These are phyloP conservation scores for Chlamydomonas sphaeroides DNA, from an alignment of 139 green algal species.

Conservation along the genomic window DNA sequence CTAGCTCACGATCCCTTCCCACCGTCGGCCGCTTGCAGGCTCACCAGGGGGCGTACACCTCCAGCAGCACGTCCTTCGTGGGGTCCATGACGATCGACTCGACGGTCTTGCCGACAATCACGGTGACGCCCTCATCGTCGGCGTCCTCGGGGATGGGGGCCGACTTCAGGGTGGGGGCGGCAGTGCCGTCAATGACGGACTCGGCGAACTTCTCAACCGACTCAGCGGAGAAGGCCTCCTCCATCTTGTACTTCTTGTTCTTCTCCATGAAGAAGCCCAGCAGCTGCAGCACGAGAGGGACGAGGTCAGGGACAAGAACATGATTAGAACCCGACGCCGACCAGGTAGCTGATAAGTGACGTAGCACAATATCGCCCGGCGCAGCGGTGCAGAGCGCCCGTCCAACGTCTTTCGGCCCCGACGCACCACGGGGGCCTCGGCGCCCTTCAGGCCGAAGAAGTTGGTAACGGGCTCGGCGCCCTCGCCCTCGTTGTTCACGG, in stretches of 20 bases:
- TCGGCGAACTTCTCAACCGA: constrained; percentile 63
- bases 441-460: constrained; percentile 84
- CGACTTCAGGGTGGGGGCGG: constrained; percentile 68
- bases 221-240: constrained; percentile 58
- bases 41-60: constrained; percentile 91
- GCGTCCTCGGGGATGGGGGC: constrained; percentile 64
- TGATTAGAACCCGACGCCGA: too few relatives aligned
- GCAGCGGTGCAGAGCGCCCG: too few relatives aligned
- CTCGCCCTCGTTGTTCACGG: constrained; percentile 53
- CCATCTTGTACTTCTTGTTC: constrained; percentile 76
- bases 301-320: not conserved
- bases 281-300: constrained; percentile 41
- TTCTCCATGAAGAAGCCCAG: constrained; percentile 78
- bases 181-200: constrained; percentile 64
- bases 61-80: constrained; percentile 79
- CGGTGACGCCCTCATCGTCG: constrained; percentile 56
- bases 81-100: constrained; percentile 71
- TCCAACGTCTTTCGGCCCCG: too few relatives aligned
- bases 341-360: not conserved
- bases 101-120: constrained; percentile 82
- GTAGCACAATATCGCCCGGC: too few relatives aligned
- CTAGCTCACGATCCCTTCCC: too few relatives aligned
- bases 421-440: constrained; percentile 47
- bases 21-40: too few relatives aligned
- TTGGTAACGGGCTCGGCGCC: constrained; percentile 72